These are phyloP conservation scores for Venturiaceae sp. DNA, from an alignment of 2,329 filamentous ascomycete genomes.

Conservation along the genomic window DNA sequence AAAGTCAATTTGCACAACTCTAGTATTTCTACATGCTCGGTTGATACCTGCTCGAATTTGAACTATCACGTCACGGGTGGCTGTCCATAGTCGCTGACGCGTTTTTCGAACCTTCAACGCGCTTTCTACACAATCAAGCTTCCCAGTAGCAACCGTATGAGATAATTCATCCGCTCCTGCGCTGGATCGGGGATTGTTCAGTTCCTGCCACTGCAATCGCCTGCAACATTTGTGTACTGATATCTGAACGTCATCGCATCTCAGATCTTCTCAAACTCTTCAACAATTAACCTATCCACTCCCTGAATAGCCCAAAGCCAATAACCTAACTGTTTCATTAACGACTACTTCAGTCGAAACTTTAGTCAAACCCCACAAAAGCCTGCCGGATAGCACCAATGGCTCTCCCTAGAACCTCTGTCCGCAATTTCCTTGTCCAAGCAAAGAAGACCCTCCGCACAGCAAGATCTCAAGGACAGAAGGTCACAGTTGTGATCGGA, in stretches of 20 bases:
- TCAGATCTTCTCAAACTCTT: neutral
- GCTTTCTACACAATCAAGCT: too few relatives aligned
- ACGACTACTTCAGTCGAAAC: neutral
- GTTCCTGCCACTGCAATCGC: neutral
- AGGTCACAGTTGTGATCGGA: slow-evolving; percentile 40
- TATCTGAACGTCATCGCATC: neutral
- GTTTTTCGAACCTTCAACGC: too few relatives aligned
- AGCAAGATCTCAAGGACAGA: slow-evolving; percentile 27
- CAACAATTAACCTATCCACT: neutral
- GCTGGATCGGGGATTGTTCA: too few relatives aligned
- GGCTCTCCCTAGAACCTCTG: neutral
- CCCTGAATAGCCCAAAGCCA: neutral
- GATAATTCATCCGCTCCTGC: too few relatives aligned
- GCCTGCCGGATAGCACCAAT: neutral
- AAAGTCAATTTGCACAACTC: too few relatives aligned
- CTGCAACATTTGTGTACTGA: neutral
- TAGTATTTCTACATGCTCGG: too few relatives aligned
- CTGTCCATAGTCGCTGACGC: too few relatives aligned
- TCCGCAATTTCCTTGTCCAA: slow-evolving; percentile 28
- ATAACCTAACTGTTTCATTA: too few relatives aligned
- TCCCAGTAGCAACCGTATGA: too few relatives aligned
- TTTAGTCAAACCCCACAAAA: too few relatives aligned
- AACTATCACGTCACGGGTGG: too few relatives aligned
- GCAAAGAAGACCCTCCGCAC: slow-evolving; percentile 33
- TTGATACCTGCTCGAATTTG: too few relatives aligned